These are phyloP conservation scores for Scedosporium apiospermum DNA, from an alignment of 2,329 filamentous ascomycete species.

Conservation along the genomic window DNA sequence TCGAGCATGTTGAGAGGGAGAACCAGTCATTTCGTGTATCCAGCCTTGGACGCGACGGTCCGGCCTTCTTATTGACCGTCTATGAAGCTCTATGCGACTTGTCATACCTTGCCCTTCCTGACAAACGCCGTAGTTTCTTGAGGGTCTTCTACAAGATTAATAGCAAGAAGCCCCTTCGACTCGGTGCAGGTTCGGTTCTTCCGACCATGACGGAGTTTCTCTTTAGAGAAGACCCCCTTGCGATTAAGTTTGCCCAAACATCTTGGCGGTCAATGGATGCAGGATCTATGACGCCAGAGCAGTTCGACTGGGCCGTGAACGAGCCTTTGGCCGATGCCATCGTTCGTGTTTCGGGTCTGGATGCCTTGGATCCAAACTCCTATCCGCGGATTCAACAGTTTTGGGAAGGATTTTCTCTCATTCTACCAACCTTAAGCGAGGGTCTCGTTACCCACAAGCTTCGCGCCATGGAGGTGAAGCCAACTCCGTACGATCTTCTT, in stretches of 20 bases:
- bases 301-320: constrained; percentile 83
- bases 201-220: constrained; percentile 80
- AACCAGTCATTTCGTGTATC: constrained; percentile 36
- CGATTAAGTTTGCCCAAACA: constrained; percentile 57
- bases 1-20: constrained; percentile 40
- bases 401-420: constrained; percentile 68
- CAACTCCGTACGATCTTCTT: constrained; percentile 55
- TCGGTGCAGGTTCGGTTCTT: constrained; percentile 61
- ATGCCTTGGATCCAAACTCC: constrained; percentile 22
- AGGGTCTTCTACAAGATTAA: constrained; percentile 75
- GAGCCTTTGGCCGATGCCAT: constrained; percentile 63
- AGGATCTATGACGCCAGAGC: constrained; percentile 51
- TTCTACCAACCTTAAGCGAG: constrained; percentile 65
- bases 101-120: constrained; percentile 55
- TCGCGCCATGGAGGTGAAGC: constrained; percentile 69
- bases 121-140: constrained; percentile 57
- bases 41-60: constrained; percentile 35
- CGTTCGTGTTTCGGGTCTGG: constrained; percentile 44
- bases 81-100: constrained; percentile 85
- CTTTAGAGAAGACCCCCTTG: constrained; percentile 59
- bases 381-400: constrained; percentile 53
- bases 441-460: constrained; percentile 69
- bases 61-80: constrained; percentile 63
- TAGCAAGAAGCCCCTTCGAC: constrained; percentile 63
- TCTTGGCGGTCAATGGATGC: constrained; percentile 60